Percentiles rank a stretch among this genome's conserved stretches.
phyloP scores from a whole-genome alignment of 805 yeast species.

The Ogataea henricii region DNA sequence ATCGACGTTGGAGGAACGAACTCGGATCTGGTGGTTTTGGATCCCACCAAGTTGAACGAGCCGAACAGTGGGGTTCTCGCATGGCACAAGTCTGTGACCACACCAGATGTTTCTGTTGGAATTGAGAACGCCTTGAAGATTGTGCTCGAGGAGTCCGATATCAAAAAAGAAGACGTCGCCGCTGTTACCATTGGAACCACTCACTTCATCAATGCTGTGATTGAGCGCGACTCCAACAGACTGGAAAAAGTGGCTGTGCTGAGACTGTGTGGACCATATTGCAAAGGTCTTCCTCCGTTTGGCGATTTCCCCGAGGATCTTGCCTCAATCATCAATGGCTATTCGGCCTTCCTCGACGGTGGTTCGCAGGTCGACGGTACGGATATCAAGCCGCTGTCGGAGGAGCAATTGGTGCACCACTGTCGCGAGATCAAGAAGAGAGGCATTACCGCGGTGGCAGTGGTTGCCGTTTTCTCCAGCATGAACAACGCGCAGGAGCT shows the following conservation, averaged over 20 bases:
- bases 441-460: slow-evolving; percentile 40
- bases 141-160: slow-evolving; percentile 29
- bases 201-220: slow-evolving; percentile 50
- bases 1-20: slow-evolving; percentile 55
- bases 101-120: slow-evolving; percentile 44
- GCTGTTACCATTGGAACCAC: slow-evolving; percentile 51
- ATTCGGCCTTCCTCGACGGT: slow-evolving; percentile 38
- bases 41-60: slow-evolving; percentile 33
- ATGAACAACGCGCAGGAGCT: slow-evolving; percentile 40
- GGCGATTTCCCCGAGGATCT: slow-evolving; percentile 46
- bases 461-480: slow-evolving; percentile 43
- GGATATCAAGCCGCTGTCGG: slow-evolving; percentile 36
- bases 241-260: slow-evolving; percentile 45
- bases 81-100: slow-evolving; percentile 45
- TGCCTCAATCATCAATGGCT: slow-evolving; percentile 35
- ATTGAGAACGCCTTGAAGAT: slow-evolving; percentile 37
- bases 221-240: slow-evolving; percentile 43
- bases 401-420: slow-evolving; percentile 16
- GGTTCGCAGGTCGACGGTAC: slow-evolving; percentile 44
- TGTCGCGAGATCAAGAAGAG: slow-evolving; percentile 30
- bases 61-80: slow-evolving; percentile 37
- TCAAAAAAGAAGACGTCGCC: slow-evolving; percentile 30
- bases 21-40: slow-evolving; percentile 47
- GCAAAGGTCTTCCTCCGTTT: slow-evolving; percentile 41
- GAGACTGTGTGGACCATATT: slow-evolving; percentile 44